Conservation (phyloP, 2,329 filamentous ascomycete genomes). For the Aspergillaceae sp. region DNA sequence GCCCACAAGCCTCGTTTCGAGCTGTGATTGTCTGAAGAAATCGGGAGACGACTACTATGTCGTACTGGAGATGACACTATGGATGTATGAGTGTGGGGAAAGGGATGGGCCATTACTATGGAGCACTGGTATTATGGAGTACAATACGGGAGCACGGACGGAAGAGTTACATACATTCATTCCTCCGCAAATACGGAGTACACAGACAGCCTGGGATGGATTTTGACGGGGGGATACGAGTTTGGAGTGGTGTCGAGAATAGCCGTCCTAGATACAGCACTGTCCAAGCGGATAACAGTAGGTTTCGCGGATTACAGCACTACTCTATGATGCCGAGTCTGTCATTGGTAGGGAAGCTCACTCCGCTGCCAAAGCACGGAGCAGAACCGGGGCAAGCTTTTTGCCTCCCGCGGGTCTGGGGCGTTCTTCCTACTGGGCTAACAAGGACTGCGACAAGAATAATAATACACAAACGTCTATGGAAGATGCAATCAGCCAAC, state of each 20-base stretch:
- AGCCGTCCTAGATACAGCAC: neutral
- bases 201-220: too few relatives aligned
- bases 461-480: neutral
- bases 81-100: neutral
- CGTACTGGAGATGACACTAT: neutral
- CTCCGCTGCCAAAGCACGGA: neutral
- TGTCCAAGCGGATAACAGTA: neutral
- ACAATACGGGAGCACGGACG: neutral
- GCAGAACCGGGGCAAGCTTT: neutral
- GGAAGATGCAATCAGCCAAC: too few relatives aligned
- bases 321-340: neutral
- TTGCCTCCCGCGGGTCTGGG: neutral
- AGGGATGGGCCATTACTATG: neutral
- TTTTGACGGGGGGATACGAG: too few relatives aligned
- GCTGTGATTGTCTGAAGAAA: neutral
- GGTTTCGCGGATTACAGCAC: neutral
- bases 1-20: neutral
- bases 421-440: neutral
- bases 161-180: neutral
- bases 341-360: constrained; percentile 1
- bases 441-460: neutral
- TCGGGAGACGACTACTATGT: neutral
- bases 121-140: neutral
- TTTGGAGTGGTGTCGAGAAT: neutral
- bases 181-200: too few relatives aligned